Conservation (phyloP, 2,329 filamentous ascomycete genomes). For the Penicillium concentricum region DNA sequence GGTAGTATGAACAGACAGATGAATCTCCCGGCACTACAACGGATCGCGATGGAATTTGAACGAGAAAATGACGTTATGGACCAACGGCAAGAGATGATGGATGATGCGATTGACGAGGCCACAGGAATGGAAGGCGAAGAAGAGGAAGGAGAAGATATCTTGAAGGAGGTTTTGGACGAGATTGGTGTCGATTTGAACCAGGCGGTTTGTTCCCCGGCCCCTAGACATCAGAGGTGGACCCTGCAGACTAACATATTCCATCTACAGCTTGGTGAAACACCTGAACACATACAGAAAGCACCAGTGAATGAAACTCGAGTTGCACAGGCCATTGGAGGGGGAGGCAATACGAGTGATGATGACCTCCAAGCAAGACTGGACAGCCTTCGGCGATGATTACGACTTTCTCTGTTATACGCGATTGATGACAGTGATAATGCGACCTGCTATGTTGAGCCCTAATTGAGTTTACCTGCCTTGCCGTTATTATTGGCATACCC, state of each 20-base stretch:
- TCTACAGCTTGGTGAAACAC: slow-evolving; percentile 82
- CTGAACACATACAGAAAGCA: slow-evolving; percentile 74
- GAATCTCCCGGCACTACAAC: slow-evolving; percentile 92
- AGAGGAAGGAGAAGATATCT: slow-evolving; percentile 93
- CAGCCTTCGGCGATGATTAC: slow-evolving; percentile 64
- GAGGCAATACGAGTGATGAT: slow-evolving; percentile 66
- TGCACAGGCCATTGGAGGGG: slow-evolving; percentile 72
- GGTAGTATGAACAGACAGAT: slow-evolving; percentile 97
- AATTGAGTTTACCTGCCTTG: background rate
- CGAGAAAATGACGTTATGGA: slow-evolving; percentile 99
- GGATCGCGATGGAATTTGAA: slow-evolving; percentile 99
- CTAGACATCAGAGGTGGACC: background rate
- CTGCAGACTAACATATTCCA: slow-evolving; percentile 20
- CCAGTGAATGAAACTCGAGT: slow-evolving; percentile 72
- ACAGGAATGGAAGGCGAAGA: slow-evolving; percentile 81
- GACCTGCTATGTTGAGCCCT: background rate
- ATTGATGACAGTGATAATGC: background rate
- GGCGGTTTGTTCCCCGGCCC: slow-evolving; percentile 61
- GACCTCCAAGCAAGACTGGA: slow-evolving; percentile 92
- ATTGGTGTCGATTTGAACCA: slow-evolving; percentile 92
- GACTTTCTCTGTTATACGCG: slow-evolving; percentile 4
- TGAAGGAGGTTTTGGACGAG: slow-evolving; percentile 94
- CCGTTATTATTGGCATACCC: slow-evolving; percentile 7
- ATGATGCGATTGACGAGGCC: slow-evolving; percentile 95
- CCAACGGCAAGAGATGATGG: slow-evolving; percentile 99